Evolutionary conservation across 2,329 filamentous ascomycete species (phyloP), one percentile per base, ranked within the genome.

Genomic region (Ophiocordyceps camponoti-saundersi): DNA sequence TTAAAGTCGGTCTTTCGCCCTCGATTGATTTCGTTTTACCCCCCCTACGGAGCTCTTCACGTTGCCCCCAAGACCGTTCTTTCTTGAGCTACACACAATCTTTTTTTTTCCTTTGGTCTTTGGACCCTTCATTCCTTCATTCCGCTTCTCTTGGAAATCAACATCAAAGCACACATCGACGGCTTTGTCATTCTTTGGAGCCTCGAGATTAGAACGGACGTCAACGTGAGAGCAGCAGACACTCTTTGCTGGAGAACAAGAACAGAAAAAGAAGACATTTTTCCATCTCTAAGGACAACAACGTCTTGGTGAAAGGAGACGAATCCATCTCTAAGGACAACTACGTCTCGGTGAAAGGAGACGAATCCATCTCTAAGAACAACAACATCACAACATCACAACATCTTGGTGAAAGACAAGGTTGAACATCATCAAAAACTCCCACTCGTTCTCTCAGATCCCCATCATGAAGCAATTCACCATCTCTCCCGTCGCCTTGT

Each of bases 401-500:
- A 5, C 23, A 26, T 26, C 23, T 26, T 26, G 23, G 23, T 26
- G 23, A 26, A 26, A 26, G 23, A 26, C 23, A 26, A 8, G 23
- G n/a, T n/a, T n/a, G 8, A 29, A 10, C 26, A 42, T 20, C 41
- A 39, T 7, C 15, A 16, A 39, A 36, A 13, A 6, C n/a, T 6
- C 23, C 8, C 23, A 26, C 23, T 26, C 23, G 8, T 10, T 29
- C 26, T 40, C 18, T 8, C 12, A 8, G 6, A 44, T 20, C 6
- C 20, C 57, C 68, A 75, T 66, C 48, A 79, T 79, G 36, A 40
- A 40, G 74, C 69, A 70, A 57, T 76, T 76, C 66, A 53, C 65
- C 56, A 61, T 60, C 50, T 55, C 68, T 55, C 54, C 72, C 57
- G 60, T 69, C 53, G 61, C 65, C 53, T 52, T 71, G 50, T 59